A percentile compares a stretch with the other conserved stretches of the same genome.
Evolutionary conservation across 1,139 yeast species (phyloP).

Genomic region (Geotrichum citri-aurantii): DNA sequence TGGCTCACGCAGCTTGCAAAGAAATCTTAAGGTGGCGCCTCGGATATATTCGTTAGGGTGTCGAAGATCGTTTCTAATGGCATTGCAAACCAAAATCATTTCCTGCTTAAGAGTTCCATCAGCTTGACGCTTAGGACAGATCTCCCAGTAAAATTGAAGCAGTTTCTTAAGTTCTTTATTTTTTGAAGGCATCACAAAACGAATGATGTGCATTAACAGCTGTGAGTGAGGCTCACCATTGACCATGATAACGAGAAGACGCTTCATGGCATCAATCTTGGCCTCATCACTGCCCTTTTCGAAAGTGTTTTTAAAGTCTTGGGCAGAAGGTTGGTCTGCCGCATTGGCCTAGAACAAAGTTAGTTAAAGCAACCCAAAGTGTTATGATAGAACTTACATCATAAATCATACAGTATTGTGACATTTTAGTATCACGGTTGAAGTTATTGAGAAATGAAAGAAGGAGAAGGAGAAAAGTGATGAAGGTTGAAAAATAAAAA

Average conservation of each 20-base stretch:
- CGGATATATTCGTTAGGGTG: constrained; percentile 97
- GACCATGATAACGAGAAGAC: constrained; percentile 75
- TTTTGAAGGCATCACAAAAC: constrained; percentile 95
- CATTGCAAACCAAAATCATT: constrained; percentile 97
- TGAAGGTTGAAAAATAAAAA: constrained; percentile 10
- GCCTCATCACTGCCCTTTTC: constrained; percentile 89
- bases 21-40: constrained; percentile 88
- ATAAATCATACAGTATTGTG: constrained; percentile 17
- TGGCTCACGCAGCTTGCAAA: constrained; percentile 85
- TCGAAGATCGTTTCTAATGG: constrained; percentile 93
- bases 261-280: constrained; percentile 86
- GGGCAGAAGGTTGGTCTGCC: constrained; percentile 62
- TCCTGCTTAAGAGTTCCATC: constrained; percentile 94
- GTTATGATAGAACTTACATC: constrained; percentile 9
- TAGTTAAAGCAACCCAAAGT: neutral
- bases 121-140: constrained; percentile 83
- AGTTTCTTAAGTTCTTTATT: constrained; percentile 88
- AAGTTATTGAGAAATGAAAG: neutral
- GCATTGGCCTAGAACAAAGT: constrained; percentile 19
- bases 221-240: constrained; percentile 96
- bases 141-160: constrained; percentile 96
- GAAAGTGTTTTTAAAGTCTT: constrained; percentile 71
- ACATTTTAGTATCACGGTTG: constrained; percentile 9
- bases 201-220: constrained; percentile 90
- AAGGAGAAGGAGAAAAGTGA: constrained; percentile 1